Evolutionary conservation across 2,329 filamentous ascomycete species (phyloP).

Genomic region (Ilyonectria mors-panacis): DNA sequence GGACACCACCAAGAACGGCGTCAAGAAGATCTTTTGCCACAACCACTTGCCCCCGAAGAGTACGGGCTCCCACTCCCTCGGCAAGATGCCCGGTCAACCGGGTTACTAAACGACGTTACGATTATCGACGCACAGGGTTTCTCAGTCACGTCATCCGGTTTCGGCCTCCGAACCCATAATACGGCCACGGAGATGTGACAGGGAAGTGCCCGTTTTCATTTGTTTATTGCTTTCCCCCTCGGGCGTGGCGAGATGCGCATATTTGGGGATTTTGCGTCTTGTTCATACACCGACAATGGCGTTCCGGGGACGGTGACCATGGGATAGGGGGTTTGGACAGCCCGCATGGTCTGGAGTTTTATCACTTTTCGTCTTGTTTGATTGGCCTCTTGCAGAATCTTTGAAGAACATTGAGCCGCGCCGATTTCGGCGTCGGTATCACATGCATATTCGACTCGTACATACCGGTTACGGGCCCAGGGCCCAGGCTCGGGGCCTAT

Average conservation of each 20-base stretch:
- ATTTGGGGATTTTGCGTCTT: conserved; percentile 20
- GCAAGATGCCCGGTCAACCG: conserved; percentile 70
- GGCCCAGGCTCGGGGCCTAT: conserved; percentile 7
- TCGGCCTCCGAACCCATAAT: conserved; percentile 25
- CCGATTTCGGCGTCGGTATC: neutral
- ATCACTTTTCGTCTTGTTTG: conserved; percentile 35
- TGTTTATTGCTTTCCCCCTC: conserved; percentile 22
- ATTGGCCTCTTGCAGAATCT: conserved; percentile 19
- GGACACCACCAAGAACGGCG: conserved; percentile 58
- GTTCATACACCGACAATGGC: conserved; percentile 41
- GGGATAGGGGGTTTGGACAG: conserved; percentile 30
- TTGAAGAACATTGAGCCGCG: conserved; percentile 5
- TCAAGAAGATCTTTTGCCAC: conserved; percentile 71
- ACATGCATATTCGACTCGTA: conserved; percentile 18
- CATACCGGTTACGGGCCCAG: conserved; percentile 20
- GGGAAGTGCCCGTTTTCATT: conserved; percentile 16
- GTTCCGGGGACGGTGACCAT: conserved; percentile 40
- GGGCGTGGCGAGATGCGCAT: conserved; percentile 13
- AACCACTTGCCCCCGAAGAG: conserved; percentile 68
- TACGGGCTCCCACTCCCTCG: conserved; percentile 63
- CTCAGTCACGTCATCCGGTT: conserved; percentile 5
- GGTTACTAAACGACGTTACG: conserved; percentile 61
- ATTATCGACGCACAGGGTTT: conserved; percentile 35
- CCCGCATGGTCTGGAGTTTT: conserved; percentile 47
- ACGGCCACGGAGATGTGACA: conserved; percentile 17